Base-by-base conservation (phyloP, 495 filamentous ascomycete genomes). In the Neurospora sp. region DNA sequence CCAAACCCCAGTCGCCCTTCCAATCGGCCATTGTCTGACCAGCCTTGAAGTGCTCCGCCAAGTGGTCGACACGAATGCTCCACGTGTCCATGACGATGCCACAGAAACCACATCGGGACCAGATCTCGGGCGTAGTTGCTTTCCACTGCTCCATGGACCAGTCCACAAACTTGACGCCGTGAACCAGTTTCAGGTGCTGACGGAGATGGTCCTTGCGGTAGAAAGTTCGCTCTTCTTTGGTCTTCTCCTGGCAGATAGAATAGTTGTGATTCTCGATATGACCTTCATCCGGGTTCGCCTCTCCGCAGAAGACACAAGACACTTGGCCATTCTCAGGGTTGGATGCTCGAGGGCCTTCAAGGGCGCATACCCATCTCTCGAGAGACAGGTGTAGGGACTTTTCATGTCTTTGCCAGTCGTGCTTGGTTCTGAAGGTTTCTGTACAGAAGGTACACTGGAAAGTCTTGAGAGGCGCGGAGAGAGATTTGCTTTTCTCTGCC, bases 391-490 rank as follows among this genome's bases (percentile, higher is more conserved):
- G 93, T 22, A 94, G 82, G 22, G 90, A 92, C 74, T 93, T 94
- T 78, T 96, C 93, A 79, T 96, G 93, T 42, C 93, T 86, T 70
- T 90, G 86, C 93, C 93, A 96, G 80, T 96, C 93, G 80, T 93
- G 91, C 79, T 94, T 93, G 70, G 90, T 93, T 73, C 89, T 89
- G 82, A 94, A 95, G 0, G 89, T 91, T 71, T 92, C 89, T 0
- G 89, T 89, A 78, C 93, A 96, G 82, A 96, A 96, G 9, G 93
- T 96, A 79, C 93, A 96, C 77, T 94, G 90, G 81, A 90, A 96
- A 18, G 91, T 85, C 78, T 83, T 90, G 42, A 82, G 79, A 1
- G 83, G 82, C 9, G 74, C 78, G 37, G 70, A 70, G 0, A 82
- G 76, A 27, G 70, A 41, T 70, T 74, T 74, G 20, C 79, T 61